Evolutionary conservation across 495 filamentous ascomycete species (phyloP), one percentile per base, ranked within the genome.

Genomic region (Xylaria acuta): DNA sequence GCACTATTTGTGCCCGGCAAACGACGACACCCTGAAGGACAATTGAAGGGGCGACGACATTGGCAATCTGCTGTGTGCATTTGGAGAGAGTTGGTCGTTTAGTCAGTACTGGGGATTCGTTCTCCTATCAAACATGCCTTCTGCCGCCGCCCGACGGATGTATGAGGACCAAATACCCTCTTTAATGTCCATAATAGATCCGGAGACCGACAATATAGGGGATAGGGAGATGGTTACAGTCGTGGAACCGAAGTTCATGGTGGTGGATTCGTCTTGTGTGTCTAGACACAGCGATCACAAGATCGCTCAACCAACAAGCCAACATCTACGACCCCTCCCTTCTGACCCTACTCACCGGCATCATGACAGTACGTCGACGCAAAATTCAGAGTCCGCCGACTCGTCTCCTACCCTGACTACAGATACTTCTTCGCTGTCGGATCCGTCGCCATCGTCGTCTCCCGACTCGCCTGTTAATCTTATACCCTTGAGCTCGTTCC

Each of bases 341-440:
- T 74, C 79, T 6, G 84, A 85, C 67, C 63, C 80, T 64, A 79
- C 80, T 63, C 87, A 90, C 79, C 84, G 88, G 75, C 88, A 89
- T 75, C 86, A 88, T 80, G 85, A 88, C 75, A 91, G 89, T 79
- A 89, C 89, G n/a, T 95, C 93, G 34, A 97, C 93, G 5, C 90
- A 91, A 70, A 87, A 89, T 54, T 93, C 93, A 11, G 94, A 92
- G 59, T 99, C 96, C 4, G 92, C 91, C 34, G 94, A 98, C 76
- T 97, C 95, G 9, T 98, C 96, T 25, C 96, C 96, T 0, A 98
- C 96, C 22, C 88, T 95, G 18, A 97, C 94, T 16, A 92, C 95
- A 54, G 96, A 95, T 78, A 95, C 94, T 11, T 92, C 92, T 20
- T 92, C 92, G 22, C 86, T 93, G 34, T 93, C 94, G n/a, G 95